Conservation (phyloP, 2,329 filamentous ascomycete species). For the Ambrosiella beaveri region DNA sequence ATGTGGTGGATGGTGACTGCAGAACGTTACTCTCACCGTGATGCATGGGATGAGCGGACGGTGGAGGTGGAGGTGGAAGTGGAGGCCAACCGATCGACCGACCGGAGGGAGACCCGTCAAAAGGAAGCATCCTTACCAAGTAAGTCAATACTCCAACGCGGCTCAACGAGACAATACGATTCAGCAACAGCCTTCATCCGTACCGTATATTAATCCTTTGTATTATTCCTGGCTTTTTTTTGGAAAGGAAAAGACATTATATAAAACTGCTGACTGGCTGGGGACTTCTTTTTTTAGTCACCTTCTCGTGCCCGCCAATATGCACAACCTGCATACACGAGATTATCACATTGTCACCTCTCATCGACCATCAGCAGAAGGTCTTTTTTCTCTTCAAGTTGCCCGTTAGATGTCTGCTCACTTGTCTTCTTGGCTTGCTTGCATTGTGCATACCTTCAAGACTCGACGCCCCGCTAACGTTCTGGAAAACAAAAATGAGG, state of each 20-base stretch:
- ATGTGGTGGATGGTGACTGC: not conserved
- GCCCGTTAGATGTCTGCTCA: no score
- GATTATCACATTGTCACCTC: not conserved
- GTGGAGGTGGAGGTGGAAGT: not conserved
- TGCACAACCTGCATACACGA: not conserved
- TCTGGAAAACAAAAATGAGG: no score
- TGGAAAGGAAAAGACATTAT: not conserved
- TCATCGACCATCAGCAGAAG: not conserved
- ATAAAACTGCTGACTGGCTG: not conserved
- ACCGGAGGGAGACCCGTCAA: not conserved
- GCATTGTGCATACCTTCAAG: no score
- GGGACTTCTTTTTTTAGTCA: not conserved
- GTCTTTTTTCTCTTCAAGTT: no score
- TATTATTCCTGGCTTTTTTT: not conserved
- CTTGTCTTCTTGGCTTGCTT: no score
- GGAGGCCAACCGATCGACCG: not conserved
- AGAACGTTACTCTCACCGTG: not conserved
- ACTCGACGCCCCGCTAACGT: no score
- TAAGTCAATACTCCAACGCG: no score
- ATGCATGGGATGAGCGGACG: not conserved
- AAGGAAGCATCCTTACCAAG: not conserved
- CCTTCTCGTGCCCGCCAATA: not conserved
- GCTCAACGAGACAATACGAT: no score
- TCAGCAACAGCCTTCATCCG: no score
- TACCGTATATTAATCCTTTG: no score